Percentiles rank a stretch among this genome's conserved stretches.
Conservation (phyloP, 2,329 filamentous ascomycete species). For the Fusarium sp. region DNA sequence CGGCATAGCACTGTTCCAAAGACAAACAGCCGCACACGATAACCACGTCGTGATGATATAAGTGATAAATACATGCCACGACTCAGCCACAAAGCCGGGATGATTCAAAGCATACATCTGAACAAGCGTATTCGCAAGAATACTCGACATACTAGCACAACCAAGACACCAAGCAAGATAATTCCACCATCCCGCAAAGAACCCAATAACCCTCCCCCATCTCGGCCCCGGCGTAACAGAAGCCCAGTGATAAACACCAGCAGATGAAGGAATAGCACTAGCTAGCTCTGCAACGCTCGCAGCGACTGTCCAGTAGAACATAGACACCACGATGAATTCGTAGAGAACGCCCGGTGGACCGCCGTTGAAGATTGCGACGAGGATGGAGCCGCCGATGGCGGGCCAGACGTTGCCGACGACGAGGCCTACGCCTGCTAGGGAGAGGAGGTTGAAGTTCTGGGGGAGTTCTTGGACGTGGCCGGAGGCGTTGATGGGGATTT, state of each 20-base stretch:
- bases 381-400: conserved; percentile 57
- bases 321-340: conserved; percentile 63
- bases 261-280: conserved; percentile 70
- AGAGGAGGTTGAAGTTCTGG: conserved; percentile 56
- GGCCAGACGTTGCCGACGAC: conserved; percentile 59
- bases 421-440: conserved; percentile 56
- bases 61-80: conserved; percentile 59
- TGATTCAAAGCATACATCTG: conserved; percentile 60
- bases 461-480: conserved; percentile 56
- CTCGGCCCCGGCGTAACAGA: conserved; percentile 64
- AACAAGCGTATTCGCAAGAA: conserved; percentile 56
- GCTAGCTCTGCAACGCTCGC: conserved; percentile 71
- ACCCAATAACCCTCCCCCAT: conserved; percentile 63
- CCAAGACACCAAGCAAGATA: conserved; percentile 57
- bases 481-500: conserved; percentile 52
- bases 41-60: conserved; percentile 57
- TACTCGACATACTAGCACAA: conserved; percentile 54
- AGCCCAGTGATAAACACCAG: conserved; percentile 72
- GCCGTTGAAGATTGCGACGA: conserved; percentile 68
- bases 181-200: conserved; percentile 61
- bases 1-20: conserved; percentile 66
- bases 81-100: conserved; percentile 49
- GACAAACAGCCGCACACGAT: conserved; percentile 57
- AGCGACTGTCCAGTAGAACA: conserved; percentile 69
- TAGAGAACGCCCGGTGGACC: conserved; percentile 72